Evolutionary conservation across 2,329 filamentous ascomycete species (phyloP), one percentile per base, ranked within the genome.

Genomic region (Zasmidium angulare): DNA sequence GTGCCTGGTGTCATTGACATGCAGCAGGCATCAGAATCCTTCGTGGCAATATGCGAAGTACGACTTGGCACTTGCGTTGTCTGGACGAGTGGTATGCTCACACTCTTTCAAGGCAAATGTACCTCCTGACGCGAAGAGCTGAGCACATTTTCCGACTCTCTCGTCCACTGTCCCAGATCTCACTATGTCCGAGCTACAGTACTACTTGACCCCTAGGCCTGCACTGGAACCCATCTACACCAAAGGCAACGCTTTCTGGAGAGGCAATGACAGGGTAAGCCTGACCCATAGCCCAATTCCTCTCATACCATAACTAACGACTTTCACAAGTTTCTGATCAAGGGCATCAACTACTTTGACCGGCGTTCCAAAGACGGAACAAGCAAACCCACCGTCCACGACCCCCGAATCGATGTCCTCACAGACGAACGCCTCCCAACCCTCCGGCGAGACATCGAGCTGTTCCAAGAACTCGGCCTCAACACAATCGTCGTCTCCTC

Each of bases 291-390:
- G 3, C 3, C 2, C 48, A 21, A 11, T 17, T 9, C 3, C 17
- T 11, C 3, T 21, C 10, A 46, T 9, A 21, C 53, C 46, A 23
- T 31, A 48, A 17, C n/a, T 49, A 14, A 21, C 14, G 4, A 7
- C 36, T 17, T 19, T 19, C 17, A 7, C n/a, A 14, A 61, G 59
- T 67, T 67, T 61, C 49, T 68, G 21, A 59, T 68, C 62, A 66
- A 65, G 63, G 66, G 65, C 53, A 55, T 67, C 29, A 62, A 56
- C 12, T 67, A 68, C 58, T 56, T 48, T 48, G 59, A 63, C 22
- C 51, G 55, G 23, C 20, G 54, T 12, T n/a, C 40, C 10, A 31
- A 56, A 29, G 20, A 47, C 21, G 40, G 24, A 36, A 29, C 11
- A 29, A 23, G 24, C 12, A 17, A 9, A n/a, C 24, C 56, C 10